phyloP scores from a whole-genome alignment of 306 rosid species.

The Casuarina equisetifolia region DNA sequence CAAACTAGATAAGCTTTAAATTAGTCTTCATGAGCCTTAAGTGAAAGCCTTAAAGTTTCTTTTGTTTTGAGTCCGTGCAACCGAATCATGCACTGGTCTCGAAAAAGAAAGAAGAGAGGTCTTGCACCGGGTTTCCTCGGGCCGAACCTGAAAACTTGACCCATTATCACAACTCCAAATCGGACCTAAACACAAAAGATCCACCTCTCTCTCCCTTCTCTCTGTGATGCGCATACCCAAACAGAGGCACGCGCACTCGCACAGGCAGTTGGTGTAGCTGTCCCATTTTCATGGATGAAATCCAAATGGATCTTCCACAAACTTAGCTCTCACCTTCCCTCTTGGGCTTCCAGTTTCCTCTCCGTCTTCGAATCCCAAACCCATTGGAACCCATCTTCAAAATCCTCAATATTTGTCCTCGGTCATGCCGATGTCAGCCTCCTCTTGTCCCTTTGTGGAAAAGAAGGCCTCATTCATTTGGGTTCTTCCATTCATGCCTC shows the following conservation, averaged over 20 bases:
- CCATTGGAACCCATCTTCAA: conserved; percentile 35
- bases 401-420: conserved; percentile 46
- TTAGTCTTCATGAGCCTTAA: background rate
- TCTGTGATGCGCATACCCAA: background rate
- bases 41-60: background rate
- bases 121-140: no score
- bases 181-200: background rate
- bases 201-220: no score
- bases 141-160: background rate
- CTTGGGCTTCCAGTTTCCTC: conserved; percentile 42
- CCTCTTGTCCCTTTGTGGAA: conserved; percentile 59
- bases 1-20: no score
- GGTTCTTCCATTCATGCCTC: conserved; percentile 85
- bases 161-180: background rate
- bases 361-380: conserved; percentile 30
- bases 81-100: no score
- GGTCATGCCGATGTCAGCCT: conserved; percentile 47
- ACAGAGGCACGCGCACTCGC: background rate
- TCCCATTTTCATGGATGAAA: conserved; percentile 71
- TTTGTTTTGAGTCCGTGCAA: background rate
- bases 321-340: conserved; percentile 36
- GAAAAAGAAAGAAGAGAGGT: no score
- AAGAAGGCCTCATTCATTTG: conserved; percentile 43
- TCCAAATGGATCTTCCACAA: conserved; percentile 53
- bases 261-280: background rate